phyloP scores from a whole-genome alignment of 257 asterid species.

The Salvia hispanica region DNA sequence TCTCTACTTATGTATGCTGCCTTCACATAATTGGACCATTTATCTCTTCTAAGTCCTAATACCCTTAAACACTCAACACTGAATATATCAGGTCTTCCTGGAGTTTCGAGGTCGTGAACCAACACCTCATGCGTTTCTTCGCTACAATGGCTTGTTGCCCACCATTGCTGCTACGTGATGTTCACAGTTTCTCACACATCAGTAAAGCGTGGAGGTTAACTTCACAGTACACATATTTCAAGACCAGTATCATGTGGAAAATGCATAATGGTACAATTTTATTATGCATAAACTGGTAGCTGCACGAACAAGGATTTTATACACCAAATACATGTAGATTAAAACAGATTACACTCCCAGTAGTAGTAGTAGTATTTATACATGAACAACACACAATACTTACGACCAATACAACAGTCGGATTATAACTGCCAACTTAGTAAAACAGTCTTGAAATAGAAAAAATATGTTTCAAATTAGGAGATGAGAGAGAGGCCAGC shows the following conservation, averaged over 20 bases:
- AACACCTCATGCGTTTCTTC: slow-evolving; percentile 55
- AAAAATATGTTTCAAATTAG: slow-evolving; percentile 1
- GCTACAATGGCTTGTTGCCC: slow-evolving; percentile 48
- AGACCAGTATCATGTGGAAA: background rate
- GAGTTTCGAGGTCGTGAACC: slow-evolving; percentile 55
- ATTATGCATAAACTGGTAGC: background rate
- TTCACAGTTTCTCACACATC: background rate
- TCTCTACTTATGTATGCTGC: background rate
- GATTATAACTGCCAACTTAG: background rate
- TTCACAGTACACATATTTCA: background rate
- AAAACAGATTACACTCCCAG: slow-evolving; percentile 11
- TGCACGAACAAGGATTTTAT: no score
- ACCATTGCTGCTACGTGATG: slow-evolving; percentile 29
- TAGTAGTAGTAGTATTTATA: background rate
- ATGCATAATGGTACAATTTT: background rate
- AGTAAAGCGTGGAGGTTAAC: slow-evolving; percentile 3
- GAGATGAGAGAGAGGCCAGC: slow-evolving; percentile 71
- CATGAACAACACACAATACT: slow-evolving; percentile 10
- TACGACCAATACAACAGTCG: background rate
- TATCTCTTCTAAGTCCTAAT: background rate
- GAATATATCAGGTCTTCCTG: slow-evolving; percentile 41
- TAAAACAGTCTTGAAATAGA: background rate
- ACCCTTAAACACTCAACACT: background rate
- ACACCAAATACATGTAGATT: background rate
- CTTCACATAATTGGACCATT: background rate